Base-by-base conservation (phyloP, 192 early-diverging fungal genomes). In the Thamnidium elegans region DNA sequence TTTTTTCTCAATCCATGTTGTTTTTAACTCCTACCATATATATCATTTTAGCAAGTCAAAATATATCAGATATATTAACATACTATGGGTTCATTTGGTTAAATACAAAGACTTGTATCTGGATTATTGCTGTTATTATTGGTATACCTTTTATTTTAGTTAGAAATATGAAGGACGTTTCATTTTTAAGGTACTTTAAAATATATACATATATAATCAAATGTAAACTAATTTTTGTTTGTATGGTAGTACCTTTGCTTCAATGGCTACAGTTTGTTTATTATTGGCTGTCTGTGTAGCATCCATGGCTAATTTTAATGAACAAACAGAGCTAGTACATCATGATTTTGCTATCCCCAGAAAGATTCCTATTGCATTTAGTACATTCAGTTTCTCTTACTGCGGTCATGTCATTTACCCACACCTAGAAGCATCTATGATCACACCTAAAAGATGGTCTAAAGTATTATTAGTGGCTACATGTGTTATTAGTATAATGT, bases 331-430 rank as follows among this genome's bases (percentile, higher is more conserved):
- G 43, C 21, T 56, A 14, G 63, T 79, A 47, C 71, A 66, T 13
- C 67, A 78, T 39, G 51, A 65, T 56, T 51, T 20, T 26, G 44
- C 83, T 83, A 67, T 56, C 58, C 42, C 70, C 66, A 45, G 83
- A 87, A 84, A 85, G 52, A 76, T 94, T 47, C 89, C 91, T n/a
- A 82, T 85, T 3, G 87, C 90, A 7, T 58, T 94, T 14, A 90
- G 89, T 2, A 89, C 89, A 0, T 86, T 94, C 69, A 83, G 82
- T 19, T 92, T 94, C 70, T 90, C 89, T 62, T 94, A 87, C 59
- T 81, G 87, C 3, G 91, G 91, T 44, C 89, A 91, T 53, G 89
- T 87, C 21, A 86, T 90, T 13, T 93, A 91, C 73, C 88, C 91
- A 13, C 91, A 94, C 63, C 81, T 94, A 43, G 90, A 94, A 67